A percentile compares a stretch with the other conserved stretches of the same genome.
Conservation (phyloP, 352 stramenopile genomes). For the Phytophthora sansomeana region DNA sequence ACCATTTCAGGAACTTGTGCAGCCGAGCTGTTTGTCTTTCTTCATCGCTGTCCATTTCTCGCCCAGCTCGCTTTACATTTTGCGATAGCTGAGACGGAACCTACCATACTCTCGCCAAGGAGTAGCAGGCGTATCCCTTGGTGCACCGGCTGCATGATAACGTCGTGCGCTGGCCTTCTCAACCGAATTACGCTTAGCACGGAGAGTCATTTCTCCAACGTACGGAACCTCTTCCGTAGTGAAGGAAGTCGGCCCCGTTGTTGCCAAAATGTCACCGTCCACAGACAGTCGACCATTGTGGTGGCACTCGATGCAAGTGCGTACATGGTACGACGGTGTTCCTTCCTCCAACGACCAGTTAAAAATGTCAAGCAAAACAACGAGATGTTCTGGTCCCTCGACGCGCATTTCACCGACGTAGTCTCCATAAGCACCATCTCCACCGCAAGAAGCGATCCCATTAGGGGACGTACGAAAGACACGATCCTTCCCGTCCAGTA, state of each 20-base stretch:
- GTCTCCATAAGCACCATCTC: slow-evolving; percentile 62
- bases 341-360: slow-evolving; percentile 42
- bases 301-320: slow-evolving; percentile 53
- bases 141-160: slow-evolving; percentile 9
- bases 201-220: slow-evolving; percentile 59
- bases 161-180: slow-evolving; percentile 33
- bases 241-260: slow-evolving; percentile 36
- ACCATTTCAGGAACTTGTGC: neutral
- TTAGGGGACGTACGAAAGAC: slow-evolving; percentile 69
- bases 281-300: slow-evolving; percentile 50
- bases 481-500: slow-evolving; percentile 68
- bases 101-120: slow-evolving; percentile 44
- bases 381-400: slow-evolving; percentile 46
- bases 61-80: slow-evolving; percentile 26
- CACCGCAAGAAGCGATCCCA: slow-evolving; percentile 48
- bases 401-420: slow-evolving; percentile 70
- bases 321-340: slow-evolving; percentile 48
- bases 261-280: slow-evolving; percentile 58
- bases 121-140: slow-evolving; percentile 1
- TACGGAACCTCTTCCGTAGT: slow-evolving; percentile 48
- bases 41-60: neutral
- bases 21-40: too few species aligned
- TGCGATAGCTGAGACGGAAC: slow-evolving; percentile 49
- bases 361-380: slow-evolving; percentile 65
- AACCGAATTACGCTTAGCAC: slow-evolving; percentile 52